Evolutionary conservation across 1,139 yeast species (phyloP), one percentile per base, ranked within the genome.

Genomic region (Yamadazyma triangularis): DNA sequence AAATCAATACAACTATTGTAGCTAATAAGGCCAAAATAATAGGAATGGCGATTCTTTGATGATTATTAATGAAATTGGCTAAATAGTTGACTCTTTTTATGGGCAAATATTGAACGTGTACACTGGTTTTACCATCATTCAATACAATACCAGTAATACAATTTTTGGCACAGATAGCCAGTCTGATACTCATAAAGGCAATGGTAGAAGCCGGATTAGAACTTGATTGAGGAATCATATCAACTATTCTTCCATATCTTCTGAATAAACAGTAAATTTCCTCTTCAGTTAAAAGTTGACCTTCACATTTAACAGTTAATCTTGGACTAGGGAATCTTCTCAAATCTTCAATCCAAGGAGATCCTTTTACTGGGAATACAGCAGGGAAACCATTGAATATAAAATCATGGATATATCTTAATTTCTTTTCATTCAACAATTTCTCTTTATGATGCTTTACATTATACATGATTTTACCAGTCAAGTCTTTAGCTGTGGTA

Each of bases 341-440:
- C 50, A 91, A 65, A 53, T 91, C 98, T 56, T 91, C 97, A 40
- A 91, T 84, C 96, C 97, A 91, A 0, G 98, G 98, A 0, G 77
- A 70, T 36, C 98, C 98, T 44, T 82, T 81, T 1, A 93, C 97
- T 0, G 85, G 78, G 47, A 68, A 82, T 11, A 35, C 39, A 48
- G 39, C 59, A 53, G 57, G 78, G 69, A 49, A 54, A 3, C 36
- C 37, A 21, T 45, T 42, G 33, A 49, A 42, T 2, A 59, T 4
- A 8, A 34, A 30, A 22, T 47, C 41, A n/a, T 36, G 46, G 23
- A 20, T 34, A 32, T 8, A 60, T 33, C 53, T 63, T 37, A 48
- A 55, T 41, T 19, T 11, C 3, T 11, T 11, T 41, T 70, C 44
- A 45, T 52, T 48, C 47, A 42, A 51, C 52, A 41, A 31, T 57